Conservation (phyloP, 345 rosid species). For the Rhizophora mangle region DNA sequence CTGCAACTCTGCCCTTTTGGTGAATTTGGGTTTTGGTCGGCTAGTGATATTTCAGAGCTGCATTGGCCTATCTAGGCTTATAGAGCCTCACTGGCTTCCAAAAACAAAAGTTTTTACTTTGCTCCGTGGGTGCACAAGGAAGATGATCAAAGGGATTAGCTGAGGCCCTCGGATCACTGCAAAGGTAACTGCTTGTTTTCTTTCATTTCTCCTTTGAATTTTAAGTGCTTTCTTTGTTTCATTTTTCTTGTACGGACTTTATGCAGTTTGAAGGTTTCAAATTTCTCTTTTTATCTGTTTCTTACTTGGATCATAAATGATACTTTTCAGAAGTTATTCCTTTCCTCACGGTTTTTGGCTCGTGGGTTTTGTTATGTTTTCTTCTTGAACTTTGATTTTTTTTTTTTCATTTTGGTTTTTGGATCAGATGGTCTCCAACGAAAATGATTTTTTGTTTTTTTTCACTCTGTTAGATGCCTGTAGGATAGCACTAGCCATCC, state of each 20-base stretch:
- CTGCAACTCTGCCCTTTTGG: conserved; percentile 17
- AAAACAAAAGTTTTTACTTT: conserved; percentile 35
- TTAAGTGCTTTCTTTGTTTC: neutral
- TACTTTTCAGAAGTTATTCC: conserved; percentile 39
- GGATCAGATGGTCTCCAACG: neutral
- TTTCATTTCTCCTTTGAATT: conserved; percentile 7
- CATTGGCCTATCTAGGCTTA: conserved; percentile 49
- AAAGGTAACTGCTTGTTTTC: conserved; percentile 33
- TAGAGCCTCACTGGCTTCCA: conserved; percentile 38
- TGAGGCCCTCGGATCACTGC: conserved; percentile 12
- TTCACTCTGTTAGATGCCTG: conserved; percentile 13
- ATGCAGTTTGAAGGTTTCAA: conserved; percentile 7
- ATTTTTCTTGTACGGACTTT: neutral
- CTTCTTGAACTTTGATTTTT: conserved; percentile 9
- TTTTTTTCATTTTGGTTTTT: neutral
- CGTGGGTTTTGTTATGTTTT: conserved; percentile 4
- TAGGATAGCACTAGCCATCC: conserved; percentile 3
- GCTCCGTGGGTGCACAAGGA: conserved; percentile 48
- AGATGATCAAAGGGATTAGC: conserved; percentile 38
- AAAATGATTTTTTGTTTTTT: neutral
- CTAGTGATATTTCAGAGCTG: conserved; percentile 33
- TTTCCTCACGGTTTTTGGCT: conserved; percentile 13
- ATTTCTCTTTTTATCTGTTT: conserved; percentile 39
- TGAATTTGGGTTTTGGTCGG: conserved; percentile 29
- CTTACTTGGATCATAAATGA: conserved; percentile 76